phyloP scores from a whole-genome alignment of 441 rosid genomes.

The Pelargonium australe region DNA sequence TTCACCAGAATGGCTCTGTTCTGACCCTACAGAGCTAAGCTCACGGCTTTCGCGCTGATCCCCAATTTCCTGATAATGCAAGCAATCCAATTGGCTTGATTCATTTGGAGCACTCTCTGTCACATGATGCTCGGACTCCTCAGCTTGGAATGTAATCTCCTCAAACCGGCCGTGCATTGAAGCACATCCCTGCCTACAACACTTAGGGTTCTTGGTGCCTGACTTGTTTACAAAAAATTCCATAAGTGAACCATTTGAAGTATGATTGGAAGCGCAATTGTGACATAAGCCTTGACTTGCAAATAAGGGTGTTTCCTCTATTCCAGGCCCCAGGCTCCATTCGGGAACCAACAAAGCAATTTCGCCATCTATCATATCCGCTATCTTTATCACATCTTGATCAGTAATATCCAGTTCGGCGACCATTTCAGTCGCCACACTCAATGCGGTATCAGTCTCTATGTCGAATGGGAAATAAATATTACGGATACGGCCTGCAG shows the following conservation, averaged over 20 bases:
- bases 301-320: conserved; percentile 49
- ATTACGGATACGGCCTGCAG: conserved; percentile 62
- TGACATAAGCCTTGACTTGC: conserved; percentile 44
- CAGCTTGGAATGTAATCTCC: conserved; percentile 56
- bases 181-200: conserved; percentile 57
- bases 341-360: conserved; percentile 64
- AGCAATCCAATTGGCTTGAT: conserved; percentile 25
- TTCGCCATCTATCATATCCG: conserved; percentile 84
- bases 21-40: conserved; percentile 56
- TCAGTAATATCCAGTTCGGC: conserved; percentile 77
- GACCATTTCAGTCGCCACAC: conserved; percentile 94
- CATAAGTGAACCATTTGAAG: conserved; percentile 34
- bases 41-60: conserved; percentile 68
- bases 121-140: conserved; percentile 33
- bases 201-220: conserved; percentile 29
- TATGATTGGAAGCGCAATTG: conserved; percentile 44
- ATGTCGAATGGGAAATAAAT: conserved; percentile 79
- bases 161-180: conserved; percentile 82
- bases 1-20: conserved; percentile 68
- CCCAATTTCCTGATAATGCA: conserved; percentile 57
- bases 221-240: conserved; percentile 45
- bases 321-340: conserved; percentile 66
- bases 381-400: conserved; percentile 66
- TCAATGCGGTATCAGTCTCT: conserved; percentile 67
- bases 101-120: conserved; percentile 27